Base-by-base conservation (phyloP, 441 rosid species). In the Populus hybrid region DNA sequence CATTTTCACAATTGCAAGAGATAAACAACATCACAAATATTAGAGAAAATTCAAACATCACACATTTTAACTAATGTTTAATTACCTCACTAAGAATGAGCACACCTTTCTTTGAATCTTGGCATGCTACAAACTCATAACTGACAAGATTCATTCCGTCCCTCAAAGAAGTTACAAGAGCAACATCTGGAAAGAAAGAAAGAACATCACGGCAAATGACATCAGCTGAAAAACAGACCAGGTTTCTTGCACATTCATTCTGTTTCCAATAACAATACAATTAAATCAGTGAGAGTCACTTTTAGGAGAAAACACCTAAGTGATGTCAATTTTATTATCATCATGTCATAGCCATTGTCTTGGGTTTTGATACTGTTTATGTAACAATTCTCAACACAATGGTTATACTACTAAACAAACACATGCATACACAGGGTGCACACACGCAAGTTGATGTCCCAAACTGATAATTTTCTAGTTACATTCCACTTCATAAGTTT, bases 81-180 rank as follows among this genome's bases (percentile, higher is more conserved):
- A 77, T 88, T 92, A 97, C 99, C 86, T 97, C 99, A 82, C 99
- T 97, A 81, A 97, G 98, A 86, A 97, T 95, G 77, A 97, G 98
- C 83, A 97, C 99, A 32, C 99, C 99, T 82, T 95, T 95, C 89
- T 97, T 97, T 20, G 88, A 86, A 72, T 89, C 98, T 86, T 97
- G 99, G 87, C 99, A 97, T 71, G 99, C 98, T 76, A 97, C 99
- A 85, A 97, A 97, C 82, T 97, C 99, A 72, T 93, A 97, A 82
- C 98, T 96, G 78, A 96, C 99, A 82, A 96, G 98, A 86, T 96
- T 96, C 99, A 96, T 94, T 80, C 99, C 99, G 83, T 96, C 99
- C 88, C 99, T 89, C 86, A 96, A 80, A 80, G 99, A 96, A 72
- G 99, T 94, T 68, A 96, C 99, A 21, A 96, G 98, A 72, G 98